Percentiles rank a stretch among this genome's conserved stretches.
phyloP scores from a whole-genome alignment of 1,284 basidiomycete species.

The Fistulinella cinereoalba region DNA sequence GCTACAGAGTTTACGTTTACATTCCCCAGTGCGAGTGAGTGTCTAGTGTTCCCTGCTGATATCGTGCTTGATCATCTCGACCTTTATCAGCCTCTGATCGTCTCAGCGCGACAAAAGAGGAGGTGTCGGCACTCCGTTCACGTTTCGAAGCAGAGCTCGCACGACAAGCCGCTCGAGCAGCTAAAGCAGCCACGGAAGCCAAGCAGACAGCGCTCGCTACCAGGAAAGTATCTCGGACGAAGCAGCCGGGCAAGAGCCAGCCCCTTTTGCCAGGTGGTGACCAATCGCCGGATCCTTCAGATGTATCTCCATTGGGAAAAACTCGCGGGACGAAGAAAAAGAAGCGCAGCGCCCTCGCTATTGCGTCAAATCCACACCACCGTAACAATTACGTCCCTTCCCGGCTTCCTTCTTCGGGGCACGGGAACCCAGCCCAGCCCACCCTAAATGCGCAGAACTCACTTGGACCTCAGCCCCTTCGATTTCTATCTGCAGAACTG shows the following conservation, averaged over 20 bases:
- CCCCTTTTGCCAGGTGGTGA: conserved; percentile 30
- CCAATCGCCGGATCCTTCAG: conserved; percentile 37
- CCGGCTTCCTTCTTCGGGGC: conserved; percentile 60
- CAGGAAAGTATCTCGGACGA: conserved; percentile 29
- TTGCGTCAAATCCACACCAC: conserved; percentile 89
- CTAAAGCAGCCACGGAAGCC: conserved; percentile 41
- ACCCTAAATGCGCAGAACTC: conserved; percentile 44
- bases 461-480: conserved; percentile 57
- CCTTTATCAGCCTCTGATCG: conserved; percentile 61
- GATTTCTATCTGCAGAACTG: conserved; percentile 67
- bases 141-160: conserved; percentile 71
- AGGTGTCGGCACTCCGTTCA: conserved; percentile 58
- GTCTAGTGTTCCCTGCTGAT: conserved; percentile 23
- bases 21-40: conserved; percentile 69
- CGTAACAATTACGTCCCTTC: conserved; percentile 84
- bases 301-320: conserved; percentile 35
- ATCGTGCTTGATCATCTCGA: conserved; percentile 24
- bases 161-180: conserved; percentile 60
- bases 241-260: conserved; percentile 42
- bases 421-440: conserved; percentile 38
- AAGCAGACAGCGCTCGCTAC: conserved; percentile 40
- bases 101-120: conserved; percentile 60
- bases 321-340: conserved; percentile 73
- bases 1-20: conserved; percentile 54
- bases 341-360: conserved; percentile 80